Evolutionary conservation across 176 grass and related monocot genomes (phyloP), one percentile per base, ranked within the genome.

Genomic region (Themeda triandra): DNA sequence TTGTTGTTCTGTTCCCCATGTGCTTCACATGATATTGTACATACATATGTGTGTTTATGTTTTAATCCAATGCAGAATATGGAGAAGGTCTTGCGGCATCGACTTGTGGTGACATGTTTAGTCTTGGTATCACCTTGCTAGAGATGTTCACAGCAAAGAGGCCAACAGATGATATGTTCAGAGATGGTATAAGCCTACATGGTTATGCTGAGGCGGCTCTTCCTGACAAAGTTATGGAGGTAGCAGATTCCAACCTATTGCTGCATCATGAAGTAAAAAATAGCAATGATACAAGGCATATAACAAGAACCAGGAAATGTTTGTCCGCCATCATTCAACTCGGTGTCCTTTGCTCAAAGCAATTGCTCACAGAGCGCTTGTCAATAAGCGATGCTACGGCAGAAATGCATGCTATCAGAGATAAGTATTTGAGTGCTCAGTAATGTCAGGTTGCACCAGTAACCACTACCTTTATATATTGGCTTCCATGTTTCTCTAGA

Each of bases 321-420:
- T 24, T 84, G 71, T 44, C 44, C 13, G 44, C 23, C 4, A 18
- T 54, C 3, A 66, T 84, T 58, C 60, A 76, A 15, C 60, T 67
- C 53, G 72, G 71, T 84, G 62, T 53, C 60, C 23, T 53, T 39
- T 67, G 71, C 72, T 76, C 82, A 14, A 84, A 35, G 60, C 59
- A 84, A 40, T 12, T 53, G 23, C 71, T 60, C 3, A 40, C 12
- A 76, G 42, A 76, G 44, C 29, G 71, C 1, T 9, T 13, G 29
- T 65, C 58, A 75, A 24, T 31, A 2, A 36, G 58, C 5, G 70
- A 75, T 28, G 40, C 31, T 37, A 62, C 82, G 66, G 59, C 30
- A 29, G 71, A 84, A 29, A 83, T 83, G 71, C 82, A 83, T 83
- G 37, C 69, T 11, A 63, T 83, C 28, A 73, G 80, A 83, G 69